Percentiles rank a stretch among this genome's conserved stretches.
Evolutionary conservation across 73 alveolate species (phyloP).

Genomic region (Paramecium sexaurelia): DNA sequence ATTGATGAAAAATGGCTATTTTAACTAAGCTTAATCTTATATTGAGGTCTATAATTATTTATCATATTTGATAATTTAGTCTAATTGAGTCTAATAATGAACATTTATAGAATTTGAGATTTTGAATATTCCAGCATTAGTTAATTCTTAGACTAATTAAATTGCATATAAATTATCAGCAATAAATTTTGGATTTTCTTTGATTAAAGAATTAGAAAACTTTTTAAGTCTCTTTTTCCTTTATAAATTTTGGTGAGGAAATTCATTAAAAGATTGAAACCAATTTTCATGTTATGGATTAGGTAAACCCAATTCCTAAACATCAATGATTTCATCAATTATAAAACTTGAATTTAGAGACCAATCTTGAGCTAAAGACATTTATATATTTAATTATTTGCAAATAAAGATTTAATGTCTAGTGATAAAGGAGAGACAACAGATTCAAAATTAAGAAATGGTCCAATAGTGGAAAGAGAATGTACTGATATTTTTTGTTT

Average conservation of each 20-base stretch:
- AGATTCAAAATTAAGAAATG: constrained; percentile 54
- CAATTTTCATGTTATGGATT: too few relatives aligned
- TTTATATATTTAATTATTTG: background rate
- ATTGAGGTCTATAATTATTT: background rate
- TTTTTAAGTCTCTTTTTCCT: constrained; percentile 6
- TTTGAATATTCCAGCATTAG: constrained; percentile 30
- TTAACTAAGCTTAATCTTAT: background rate
- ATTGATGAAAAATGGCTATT: background rate
- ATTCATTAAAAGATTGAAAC: background rate
- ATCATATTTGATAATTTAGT: background rate
- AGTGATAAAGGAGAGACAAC: constrained; percentile 31
- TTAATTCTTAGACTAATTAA: background rate
- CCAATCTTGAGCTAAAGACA: background rate
- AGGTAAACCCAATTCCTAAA: too few relatives aligned
- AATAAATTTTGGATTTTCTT: background rate
- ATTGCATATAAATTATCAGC: constrained; percentile 24
- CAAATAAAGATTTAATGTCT: constrained; percentile 6
- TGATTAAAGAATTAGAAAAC: background rate
- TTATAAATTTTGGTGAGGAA: background rate
- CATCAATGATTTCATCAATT: too few relatives aligned
- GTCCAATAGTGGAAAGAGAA: constrained; percentile 57
- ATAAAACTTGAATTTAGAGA: too few relatives aligned
- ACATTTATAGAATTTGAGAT: background rate
- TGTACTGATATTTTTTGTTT: constrained; percentile 58
- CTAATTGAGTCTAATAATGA: background rate